Base-by-base conservation (phyloP, 2,329 filamentous ascomycete genomes). In the Dactylonectria estremocensis region DNA sequence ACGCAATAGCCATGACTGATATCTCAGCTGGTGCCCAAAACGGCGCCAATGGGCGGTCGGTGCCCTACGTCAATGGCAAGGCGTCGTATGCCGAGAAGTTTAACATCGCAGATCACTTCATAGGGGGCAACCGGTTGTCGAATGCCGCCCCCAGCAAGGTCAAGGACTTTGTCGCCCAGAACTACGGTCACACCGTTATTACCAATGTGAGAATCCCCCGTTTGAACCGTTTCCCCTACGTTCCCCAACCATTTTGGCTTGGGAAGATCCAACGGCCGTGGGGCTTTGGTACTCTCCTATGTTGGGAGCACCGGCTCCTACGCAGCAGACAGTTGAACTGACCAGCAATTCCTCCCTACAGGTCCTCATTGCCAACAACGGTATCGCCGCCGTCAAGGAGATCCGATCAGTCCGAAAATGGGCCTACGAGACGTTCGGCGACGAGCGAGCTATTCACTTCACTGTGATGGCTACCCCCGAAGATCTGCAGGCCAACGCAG, bases 391-490 rank as follows among this genome's bases (percentile, higher is more conserved):
- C 80, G 96, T 99, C 83, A 99, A 99, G 85, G 96, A 99, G 85
- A 99, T 99, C 81, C 92, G 96, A 83, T 98, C 95, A 67, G 95
- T 99, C 80, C 93, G 96, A 83, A 99, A 98, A 95, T 99, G 96
- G 96, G 96, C 96, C 69, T 99, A 99, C 91, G 96, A 99, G 86
- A 97, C 94, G 8, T 99, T 99, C 81, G 95, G 96, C 85, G 95
- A 99, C 84, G 96, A 99, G 87, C 91, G 93, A 79, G 96, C 95
- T 77, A 98, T 99, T 80, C 95, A 98, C 81, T 99, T 99, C 86
- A 99, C 96, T 71, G 96, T 99, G 81, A 99, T 99, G 96, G 96
- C 96, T 76, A 99, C 96, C 45, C 96, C 96, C 56, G 96, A 99
- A 85, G 96, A 99, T 91, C 84, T 99, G 80, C 91, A 92, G 81